These are phyloP conservation scores for Nadsonia commutata DNA, from an alignment of 1,139 yeast species.

Conservation along the genomic window DNA sequence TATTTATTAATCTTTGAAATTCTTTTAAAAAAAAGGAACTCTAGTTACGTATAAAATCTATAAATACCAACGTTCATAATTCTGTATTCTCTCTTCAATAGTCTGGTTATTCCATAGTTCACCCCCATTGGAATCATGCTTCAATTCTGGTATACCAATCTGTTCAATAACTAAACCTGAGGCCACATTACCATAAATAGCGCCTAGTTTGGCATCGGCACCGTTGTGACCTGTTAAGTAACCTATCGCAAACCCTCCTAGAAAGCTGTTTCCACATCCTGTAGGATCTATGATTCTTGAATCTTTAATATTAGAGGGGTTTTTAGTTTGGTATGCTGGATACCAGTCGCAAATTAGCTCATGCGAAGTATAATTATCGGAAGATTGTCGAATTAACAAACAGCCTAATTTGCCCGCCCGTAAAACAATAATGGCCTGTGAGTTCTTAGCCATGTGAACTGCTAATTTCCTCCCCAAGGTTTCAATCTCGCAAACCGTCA, in stretches of 20 bases:
- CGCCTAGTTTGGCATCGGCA: conserved; percentile 40
- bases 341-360: conserved; percentile 24
- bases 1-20: too few species aligned
- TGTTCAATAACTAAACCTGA: conserved; percentile 71
- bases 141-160: conserved; percentile 48
- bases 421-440: conserved; percentile 36
- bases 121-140: conserved; percentile 11
- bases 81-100: conserved; percentile 10
- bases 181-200: conserved; percentile 57
- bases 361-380: neutral
- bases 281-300: conserved; percentile 87
- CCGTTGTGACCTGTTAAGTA: conserved; percentile 22
- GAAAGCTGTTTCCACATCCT: conserved; percentile 85
- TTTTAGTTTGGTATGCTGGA: conserved; percentile 53
- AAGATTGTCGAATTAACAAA: conserved; percentile 20
- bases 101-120: conserved; percentile 43
- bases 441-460: conserved; percentile 23
- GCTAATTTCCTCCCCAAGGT: conserved; percentile 31
- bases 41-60: conserved; percentile 3
- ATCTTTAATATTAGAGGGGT: conserved; percentile 13
- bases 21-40: too few species aligned
- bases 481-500: conserved; percentile 25
- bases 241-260: conserved; percentile 67
- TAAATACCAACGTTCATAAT: conserved; percentile 5
- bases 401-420: conserved; percentile 67